Evolutionary conservation across 306 rosid genomes (phyloP), one percentile per base, ranked within the genome.

Genomic region (Cucumis sativus): DNA sequence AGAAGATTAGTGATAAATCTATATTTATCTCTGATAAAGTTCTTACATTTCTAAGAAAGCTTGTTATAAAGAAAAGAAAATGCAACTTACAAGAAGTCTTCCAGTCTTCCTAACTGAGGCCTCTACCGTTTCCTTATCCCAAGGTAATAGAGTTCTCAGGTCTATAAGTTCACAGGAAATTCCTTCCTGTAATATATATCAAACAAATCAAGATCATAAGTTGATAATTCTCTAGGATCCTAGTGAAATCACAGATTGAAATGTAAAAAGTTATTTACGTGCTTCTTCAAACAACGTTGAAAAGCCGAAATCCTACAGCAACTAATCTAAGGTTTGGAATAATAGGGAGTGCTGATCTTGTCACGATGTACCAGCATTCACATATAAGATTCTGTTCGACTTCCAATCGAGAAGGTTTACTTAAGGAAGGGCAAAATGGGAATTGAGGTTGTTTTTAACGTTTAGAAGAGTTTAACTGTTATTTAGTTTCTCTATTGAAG

Each of bases 41-140:
- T 40, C 39, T 69, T 14, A 17, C 20, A 47, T 47, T 52, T 16
- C n/a, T 52, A 2, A 23, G 75, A 12, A 21, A 43, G 37, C n/a
- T 45, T 71, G 16, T 49, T 15, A 20, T 15, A 33, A 25, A 71
- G 41, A 51, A 18, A 8, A 28, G 21, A 76, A 78, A 77, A 56
- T 56, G 68, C 6, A 68, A 86, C 99, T 88, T 80, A 95, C 99
- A 64, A 95, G 98, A 63, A 95, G 89, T 85, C 92, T 91, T 83
- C 98, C 99, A 37, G 99, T 92, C 85, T 95, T 95, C 57, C 78
- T 82, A 61, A 95, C 99, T 8, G 99, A 95, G 66, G 97, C 91
- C 79, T 92, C 99, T 57, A 95, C 88, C 11, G 91, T 92, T 76
- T 92, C 97, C 89, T 91, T 95, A 82, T 95, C 99, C 99, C 99